A percentile compares a stretch with the other conserved stretches of the same genome.
phyloP scores from a whole-genome alignment of 108 stramenopile species.

The Stephanodiscus triporus region DNA sequence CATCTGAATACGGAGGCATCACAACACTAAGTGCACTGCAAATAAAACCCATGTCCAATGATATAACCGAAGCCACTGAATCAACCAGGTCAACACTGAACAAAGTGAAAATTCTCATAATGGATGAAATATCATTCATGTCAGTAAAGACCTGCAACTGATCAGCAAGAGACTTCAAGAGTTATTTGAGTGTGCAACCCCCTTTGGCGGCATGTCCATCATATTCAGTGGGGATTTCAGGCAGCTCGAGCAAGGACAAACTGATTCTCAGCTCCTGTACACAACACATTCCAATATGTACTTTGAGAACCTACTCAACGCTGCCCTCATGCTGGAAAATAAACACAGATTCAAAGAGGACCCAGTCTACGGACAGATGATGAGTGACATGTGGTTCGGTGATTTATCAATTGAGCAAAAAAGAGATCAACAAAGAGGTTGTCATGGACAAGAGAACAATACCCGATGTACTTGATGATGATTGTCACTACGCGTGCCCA shows the following conservation, averaged over 20 bases:
- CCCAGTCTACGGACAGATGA: slow-evolving; percentile 20
- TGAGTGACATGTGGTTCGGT: slow-evolving; percentile 18
- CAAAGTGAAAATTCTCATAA: slow-evolving; percentile 10
- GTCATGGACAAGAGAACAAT: not conserved
- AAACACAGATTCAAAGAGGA: slow-evolving; percentile 28
- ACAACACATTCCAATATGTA: slow-evolving; percentile 7
- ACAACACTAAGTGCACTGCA: slow-evolving; percentile 2
- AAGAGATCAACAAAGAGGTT: slow-evolving; percentile 9
- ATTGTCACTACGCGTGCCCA: slow-evolving; percentile 6
- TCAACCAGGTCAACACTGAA: not conserved
- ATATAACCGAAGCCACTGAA: not conserved
- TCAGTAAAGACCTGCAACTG: not conserved
- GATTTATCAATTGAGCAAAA: slow-evolving; percentile 6
- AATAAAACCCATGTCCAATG: not conserved
- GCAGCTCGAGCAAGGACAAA: not conserved
- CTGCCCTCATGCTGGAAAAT: slow-evolving; percentile 14
- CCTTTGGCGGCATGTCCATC: slow-evolving; percentile 3
- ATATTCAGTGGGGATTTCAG: not conserved
- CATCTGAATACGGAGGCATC: slow-evolving; percentile 6
- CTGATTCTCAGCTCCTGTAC: not conserved
- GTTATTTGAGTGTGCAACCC: not conserved
- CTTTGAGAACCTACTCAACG: slow-evolving; percentile 12
- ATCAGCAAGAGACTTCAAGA: not conserved
- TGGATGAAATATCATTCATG: slow-evolving; percentile 23
- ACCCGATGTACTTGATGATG: slow-evolving; percentile 1